Base-by-base conservation (phyloP, 805 yeast genomes). In the Saturnispora besseyi region DNA sequence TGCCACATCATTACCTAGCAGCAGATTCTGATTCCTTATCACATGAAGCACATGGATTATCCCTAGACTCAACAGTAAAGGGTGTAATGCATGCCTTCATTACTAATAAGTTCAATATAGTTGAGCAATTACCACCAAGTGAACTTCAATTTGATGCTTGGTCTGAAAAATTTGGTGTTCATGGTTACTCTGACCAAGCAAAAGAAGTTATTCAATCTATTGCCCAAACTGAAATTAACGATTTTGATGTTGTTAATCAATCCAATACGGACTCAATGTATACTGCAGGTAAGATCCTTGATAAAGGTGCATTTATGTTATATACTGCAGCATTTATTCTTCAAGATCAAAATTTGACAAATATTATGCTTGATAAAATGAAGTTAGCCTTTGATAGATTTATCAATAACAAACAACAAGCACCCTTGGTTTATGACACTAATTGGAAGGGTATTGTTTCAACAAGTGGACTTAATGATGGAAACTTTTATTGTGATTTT, bases 301-400 rank as follows among this genome's bases (percentile, higher is more conserved):
- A 89, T 57, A 93, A 90, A 67, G 93, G 86, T 66, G 96, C 98
- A 0, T 84, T 85, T 73, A 76, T 93, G 47, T 72, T 88, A 12
- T 84, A 84, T 54, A 87, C 82, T 10, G 79, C 83, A 36, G 81
- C 84, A 49, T 81, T 73, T 53, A 73, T 91, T 18, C 64, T 91
- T 42, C 62, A 77, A 18, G 84, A 90, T 60, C 61, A 66, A 0
- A 63, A 60, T 1, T 65, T 84, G 49, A 75, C 93, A 1, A 57
- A 63, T 12, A 63, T 63, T 8, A 68, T 85, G 37, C 68, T 88
- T 41, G 74, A 75, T 1, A 74, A 75, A 50, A 63, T 90, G 55
- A 84, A 87, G 59, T 58, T 65, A 18, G 93, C 96, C 0, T 71
- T 90, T 51, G 76, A 74, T 31, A 75, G 83, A 44, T 93, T 86